These are phyloP conservation scores for Pythium volutum DNA, from an alignment of 352 stramenopile genomes.

Conservation along the genomic window DNA sequence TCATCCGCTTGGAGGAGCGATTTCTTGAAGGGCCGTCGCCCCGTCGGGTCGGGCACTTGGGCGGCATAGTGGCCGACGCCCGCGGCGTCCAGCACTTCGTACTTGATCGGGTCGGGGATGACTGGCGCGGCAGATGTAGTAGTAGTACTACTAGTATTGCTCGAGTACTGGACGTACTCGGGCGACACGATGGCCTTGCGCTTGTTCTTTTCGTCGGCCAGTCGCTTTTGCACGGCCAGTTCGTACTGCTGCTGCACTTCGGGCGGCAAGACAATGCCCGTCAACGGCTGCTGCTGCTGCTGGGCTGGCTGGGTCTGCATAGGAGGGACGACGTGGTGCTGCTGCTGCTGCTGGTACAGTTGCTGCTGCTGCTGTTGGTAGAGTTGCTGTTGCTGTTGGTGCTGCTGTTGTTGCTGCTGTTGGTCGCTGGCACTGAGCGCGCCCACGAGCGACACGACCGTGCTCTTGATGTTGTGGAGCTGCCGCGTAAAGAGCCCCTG, in stretches of 20 bases:
- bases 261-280: constrained; percentile 4
- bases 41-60: constrained; percentile 52
- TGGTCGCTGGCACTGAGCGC: constrained; percentile 25
- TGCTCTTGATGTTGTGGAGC: constrained; percentile 50
- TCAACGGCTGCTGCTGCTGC: neutral
- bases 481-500: constrained; percentile 38
- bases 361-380: neutral
- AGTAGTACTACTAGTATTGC: constrained; percentile 4
- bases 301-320: neutral
- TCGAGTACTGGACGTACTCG: constrained; percentile 72
- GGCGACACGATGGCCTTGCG: constrained; percentile 78
- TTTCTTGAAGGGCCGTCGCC: constrained; percentile 66
- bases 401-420: neutral
- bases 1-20: constrained; percentile 38
- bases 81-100: constrained; percentile 7
- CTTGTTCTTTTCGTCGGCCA: constrained; percentile 76
- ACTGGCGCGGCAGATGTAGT: neutral
- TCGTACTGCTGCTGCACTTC: constrained; percentile 42
- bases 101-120: constrained; percentile 24
- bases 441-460: constrained; percentile 42
- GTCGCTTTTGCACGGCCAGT: constrained; percentile 32
- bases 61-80: constrained; percentile 37
- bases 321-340: too few relatives aligned
- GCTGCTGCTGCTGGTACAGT: neutral
- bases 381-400: neutral